Conservation (phyloP, 108 stramenopile species). For the Cafeteria roenbergensis region DNA sequence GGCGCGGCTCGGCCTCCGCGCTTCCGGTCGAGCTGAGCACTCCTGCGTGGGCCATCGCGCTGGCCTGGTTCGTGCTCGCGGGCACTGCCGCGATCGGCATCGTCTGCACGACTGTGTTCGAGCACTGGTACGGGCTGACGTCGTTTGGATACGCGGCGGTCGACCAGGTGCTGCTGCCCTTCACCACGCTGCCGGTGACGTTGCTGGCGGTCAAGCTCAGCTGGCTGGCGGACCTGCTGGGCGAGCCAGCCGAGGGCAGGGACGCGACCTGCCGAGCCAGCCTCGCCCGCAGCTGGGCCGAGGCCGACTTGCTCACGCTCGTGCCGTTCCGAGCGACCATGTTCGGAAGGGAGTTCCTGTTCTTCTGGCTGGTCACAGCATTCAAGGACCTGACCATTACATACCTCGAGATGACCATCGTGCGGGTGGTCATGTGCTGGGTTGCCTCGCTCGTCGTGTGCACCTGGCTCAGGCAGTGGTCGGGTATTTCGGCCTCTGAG, state of each 20-base stretch:
- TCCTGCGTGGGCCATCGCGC: no score
- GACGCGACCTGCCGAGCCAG: neutral
- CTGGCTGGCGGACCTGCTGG: neutral
- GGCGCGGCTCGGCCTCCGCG: no score
- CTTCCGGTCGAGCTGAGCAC: no score
- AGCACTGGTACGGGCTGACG: neutral
- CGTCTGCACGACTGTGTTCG: neutral
- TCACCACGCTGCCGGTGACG: neutral
- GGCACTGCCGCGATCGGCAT: conserved; percentile 2
- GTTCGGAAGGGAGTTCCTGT: conserved; percentile 8
- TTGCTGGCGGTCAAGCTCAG: neutral
- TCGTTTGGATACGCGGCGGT: conserved; percentile 6
- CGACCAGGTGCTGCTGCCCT: conserved; percentile 4
- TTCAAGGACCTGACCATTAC: neutral
- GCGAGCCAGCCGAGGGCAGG: neutral
- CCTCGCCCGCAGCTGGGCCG: neutral
- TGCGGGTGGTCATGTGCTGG: conserved; percentile 7
- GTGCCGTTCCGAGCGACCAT: neutral
- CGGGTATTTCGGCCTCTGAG: neutral
- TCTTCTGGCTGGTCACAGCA: conserved; percentile 1
- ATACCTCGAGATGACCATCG: conserved; percentile 7
- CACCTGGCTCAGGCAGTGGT: neutral
- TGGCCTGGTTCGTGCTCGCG: neutral
- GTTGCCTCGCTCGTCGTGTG: neutral
- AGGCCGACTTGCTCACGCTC: neutral